phyloP scores from a whole-genome alignment of 768 basidiomycete species.

The Cyclocybe aegerita region DNA sequence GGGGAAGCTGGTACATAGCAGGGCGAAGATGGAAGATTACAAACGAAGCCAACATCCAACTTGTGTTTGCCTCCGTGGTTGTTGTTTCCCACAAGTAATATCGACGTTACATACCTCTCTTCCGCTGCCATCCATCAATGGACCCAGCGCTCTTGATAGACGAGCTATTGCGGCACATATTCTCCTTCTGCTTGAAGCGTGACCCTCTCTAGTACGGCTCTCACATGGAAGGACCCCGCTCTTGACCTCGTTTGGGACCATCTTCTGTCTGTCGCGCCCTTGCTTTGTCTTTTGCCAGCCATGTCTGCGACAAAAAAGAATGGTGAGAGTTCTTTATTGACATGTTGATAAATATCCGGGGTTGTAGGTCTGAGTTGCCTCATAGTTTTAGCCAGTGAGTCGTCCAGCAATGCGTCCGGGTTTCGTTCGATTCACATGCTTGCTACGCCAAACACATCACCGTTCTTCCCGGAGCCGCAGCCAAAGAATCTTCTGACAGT shows the following conservation, averaged over 20 bases:
- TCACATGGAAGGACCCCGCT: constrained; percentile 49
- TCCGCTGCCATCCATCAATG: constrained; percentile 15
- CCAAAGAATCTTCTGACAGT: no score
- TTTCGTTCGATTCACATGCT: no score
- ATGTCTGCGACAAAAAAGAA: constrained; percentile 23
- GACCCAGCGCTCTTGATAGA: constrained; percentile 46
- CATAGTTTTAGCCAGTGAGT: no score
- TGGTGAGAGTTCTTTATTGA: constrained; percentile 28
- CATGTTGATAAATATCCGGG: neutral
- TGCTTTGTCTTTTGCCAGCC: constrained; percentile 38
- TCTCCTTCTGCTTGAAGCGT: constrained; percentile 28
- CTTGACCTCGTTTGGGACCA: constrained; percentile 45
- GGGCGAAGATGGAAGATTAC: no score
- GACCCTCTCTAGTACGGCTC: constrained; percentile 34
- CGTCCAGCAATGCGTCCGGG: no score
- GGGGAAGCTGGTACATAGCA: no score
- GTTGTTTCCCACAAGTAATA: neutral
- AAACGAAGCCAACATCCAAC: no score
- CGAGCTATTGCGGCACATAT: constrained; percentile 46
- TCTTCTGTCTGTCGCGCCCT: constrained; percentile 38
- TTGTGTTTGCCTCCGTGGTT: no score
- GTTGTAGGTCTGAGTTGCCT: neutral
- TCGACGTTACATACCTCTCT: neutral
- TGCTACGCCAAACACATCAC: no score
- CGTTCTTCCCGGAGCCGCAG: constrained; percentile 19